Base-by-base conservation (phyloP, 2,329 filamentous ascomycete genomes). In the Didymella exigua region DNA sequence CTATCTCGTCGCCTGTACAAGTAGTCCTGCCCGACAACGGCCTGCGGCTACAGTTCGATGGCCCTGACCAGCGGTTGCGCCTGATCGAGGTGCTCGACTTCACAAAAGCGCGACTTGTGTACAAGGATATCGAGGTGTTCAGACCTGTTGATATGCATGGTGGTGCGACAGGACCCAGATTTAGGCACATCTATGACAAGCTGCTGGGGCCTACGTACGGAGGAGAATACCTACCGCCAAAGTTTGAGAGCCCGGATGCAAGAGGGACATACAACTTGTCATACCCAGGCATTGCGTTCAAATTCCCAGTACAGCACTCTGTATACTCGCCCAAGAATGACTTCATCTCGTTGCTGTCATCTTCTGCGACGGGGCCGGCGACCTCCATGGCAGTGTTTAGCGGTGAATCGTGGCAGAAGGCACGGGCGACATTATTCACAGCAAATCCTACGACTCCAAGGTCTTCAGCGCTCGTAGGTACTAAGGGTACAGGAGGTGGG, bases 121-220 rank as follows among this genome's bases (percentile, higher is more conserved):
- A 97, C 77, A 95, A 91, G 66, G 85, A 85, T 59, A 86, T 87
- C 48, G 90, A 96, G 60, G 84, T 97, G 14, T 82, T 92, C 48
- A 93, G 91, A 69, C 84, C 84, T 1, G 66, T 66, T 54, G 74
- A 75, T 16, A 67, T 70, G 19, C 53, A 59, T 27, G 54, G 55
- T 31, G 62, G 58, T 5, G 56, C 69, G 21, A 66, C 57, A 33
- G 91, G 91, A 0, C 93, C 92, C 4, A 89, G 85, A 14, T 96
- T 96, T 73, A 84, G 89, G 56, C 91, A 96, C 74, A 88, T 99
- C 62, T 99, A 98, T 73, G 91, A 96, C 67, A 87, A 90, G 48
- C 81, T 97, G n/a, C 87, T 99, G 60, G 95, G 95, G 0, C 93
- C 93, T 16, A 96, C 93, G 0, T 98, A 96, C 72, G 90, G 90